phyloP scores from a whole-genome alignment of 192 early-diverging fungal species.

The Gryganskiella cystojenkinii region DNA sequence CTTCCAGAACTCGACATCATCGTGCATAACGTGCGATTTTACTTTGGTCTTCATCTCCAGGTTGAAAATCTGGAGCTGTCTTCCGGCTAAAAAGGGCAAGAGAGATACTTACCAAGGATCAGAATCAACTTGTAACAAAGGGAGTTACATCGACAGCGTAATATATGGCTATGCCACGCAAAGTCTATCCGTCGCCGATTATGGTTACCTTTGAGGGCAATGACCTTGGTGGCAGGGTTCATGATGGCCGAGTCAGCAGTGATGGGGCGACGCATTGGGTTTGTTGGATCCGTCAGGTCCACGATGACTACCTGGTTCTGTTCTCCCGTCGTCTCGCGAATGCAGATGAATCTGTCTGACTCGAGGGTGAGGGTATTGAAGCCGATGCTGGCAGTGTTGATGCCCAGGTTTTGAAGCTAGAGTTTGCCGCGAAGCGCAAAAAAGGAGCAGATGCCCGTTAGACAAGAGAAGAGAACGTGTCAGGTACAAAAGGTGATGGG shows the following conservation, averaged over 20 bases:
- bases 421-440: no score
- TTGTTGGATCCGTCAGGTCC: constrained; percentile 87
- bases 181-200: no score
- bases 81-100: constrained; percentile 65
- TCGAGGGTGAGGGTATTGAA: constrained; percentile 99
- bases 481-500: neutral
- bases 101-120: constrained; percentile 2
- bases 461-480: neutral
- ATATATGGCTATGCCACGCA: neutral
- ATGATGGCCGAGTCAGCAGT: constrained; percentile 98
- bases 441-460: no score
- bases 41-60: constrained; percentile 96
- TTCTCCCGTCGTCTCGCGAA: constrained; percentile 78
- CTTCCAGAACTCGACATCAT: constrained; percentile 92
- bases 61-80: constrained; percentile 98
- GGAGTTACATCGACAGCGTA: neutral
- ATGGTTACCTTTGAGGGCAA: constrained; percentile 98
- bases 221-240: constrained; percentile 93
- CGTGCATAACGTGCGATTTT: constrained; percentile 91
- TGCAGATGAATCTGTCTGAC: constrained; percentile 98
- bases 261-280: constrained; percentile 90
- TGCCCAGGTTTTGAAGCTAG: constrained; percentile 90
- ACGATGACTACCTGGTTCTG: constrained; percentile 95
- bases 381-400: constrained; percentile 92
- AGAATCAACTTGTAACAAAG: neutral